phyloP scores from a whole-genome alignment of 78 protist genomes.

The Polysphondylium violaceum region DNA sequence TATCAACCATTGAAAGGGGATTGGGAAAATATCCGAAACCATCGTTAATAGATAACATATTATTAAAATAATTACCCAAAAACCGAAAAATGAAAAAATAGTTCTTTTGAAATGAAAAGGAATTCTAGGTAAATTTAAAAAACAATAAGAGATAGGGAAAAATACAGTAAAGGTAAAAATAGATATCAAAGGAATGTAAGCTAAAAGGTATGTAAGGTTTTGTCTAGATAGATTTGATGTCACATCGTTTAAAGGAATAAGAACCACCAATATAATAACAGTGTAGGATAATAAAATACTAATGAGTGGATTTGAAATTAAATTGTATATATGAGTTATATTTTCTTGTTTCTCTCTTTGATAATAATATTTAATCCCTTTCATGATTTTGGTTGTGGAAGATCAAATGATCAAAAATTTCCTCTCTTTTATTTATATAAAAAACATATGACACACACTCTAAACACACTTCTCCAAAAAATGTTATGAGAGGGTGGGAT shows the following conservation, averaged over 20 bases:
- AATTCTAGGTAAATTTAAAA: constrained; percentile 50
- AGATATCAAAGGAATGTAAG: constrained; percentile 40
- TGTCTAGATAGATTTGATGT: neutral
- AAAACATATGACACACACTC: too few relatives aligned
- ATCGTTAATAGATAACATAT: neutral
- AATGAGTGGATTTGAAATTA: constrained; percentile 13
- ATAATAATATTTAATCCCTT: constrained; percentile 12
- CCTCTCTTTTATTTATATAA: too few relatives aligned
- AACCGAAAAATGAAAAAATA: neutral
- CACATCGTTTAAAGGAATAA: constrained; percentile 15
- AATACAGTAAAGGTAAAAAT: constrained; percentile 58
- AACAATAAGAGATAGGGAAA: constrained; percentile 22
- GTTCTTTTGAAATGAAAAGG: constrained; percentile 5
- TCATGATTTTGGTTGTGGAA: too few relatives aligned
- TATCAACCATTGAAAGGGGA: constrained; percentile 51
- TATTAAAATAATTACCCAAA: constrained; percentile 15
- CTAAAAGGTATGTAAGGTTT: constrained; percentile 14
- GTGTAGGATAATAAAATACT: constrained; percentile 16
- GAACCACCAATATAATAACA: constrained; percentile 21
- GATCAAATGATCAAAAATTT: too few relatives aligned
- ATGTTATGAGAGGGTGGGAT: too few relatives aligned
- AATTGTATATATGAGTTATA: neutral
- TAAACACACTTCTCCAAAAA: too few relatives aligned
- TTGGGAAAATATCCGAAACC: neutral
- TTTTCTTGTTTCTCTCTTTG: constrained; percentile 21